A percentile compares a stretch with the other conserved stretches of the same genome.
Conservation (phyloP, 2,329 filamentous ascomycete species). For the Exutisphaerella laricina region DNA sequence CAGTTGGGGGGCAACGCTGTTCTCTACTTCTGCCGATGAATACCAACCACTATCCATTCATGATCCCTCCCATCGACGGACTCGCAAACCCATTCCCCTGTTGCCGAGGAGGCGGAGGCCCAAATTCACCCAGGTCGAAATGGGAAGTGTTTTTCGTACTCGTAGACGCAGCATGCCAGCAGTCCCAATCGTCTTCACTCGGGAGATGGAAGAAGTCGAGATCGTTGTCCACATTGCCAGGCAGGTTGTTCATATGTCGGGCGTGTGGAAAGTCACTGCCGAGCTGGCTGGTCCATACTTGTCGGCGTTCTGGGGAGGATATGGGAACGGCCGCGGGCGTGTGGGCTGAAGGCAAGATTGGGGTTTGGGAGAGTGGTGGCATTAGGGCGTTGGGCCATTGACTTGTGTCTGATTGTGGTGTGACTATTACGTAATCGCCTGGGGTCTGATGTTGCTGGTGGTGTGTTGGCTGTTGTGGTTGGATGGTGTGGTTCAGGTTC, state of each 20-base stretch:
- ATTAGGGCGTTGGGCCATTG: conserved; percentile 7
- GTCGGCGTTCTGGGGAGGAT: conserved; percentile 3
- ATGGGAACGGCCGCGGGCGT: neutral
- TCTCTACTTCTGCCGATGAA: no score
- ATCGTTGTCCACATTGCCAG: conserved; percentile 10
- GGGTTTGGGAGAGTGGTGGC: neutral
- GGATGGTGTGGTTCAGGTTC: conserved; percentile 4
- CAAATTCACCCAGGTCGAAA: conserved; percentile 19
- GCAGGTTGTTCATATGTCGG: conserved; percentile 10
- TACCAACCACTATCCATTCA: no score
- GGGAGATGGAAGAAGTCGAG: conserved; percentile 18
- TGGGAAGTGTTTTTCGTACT: conserved; percentile 1
- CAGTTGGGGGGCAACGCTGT: no score
- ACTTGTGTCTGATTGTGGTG: conserved; percentile 13
- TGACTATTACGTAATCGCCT: conserved; percentile 15
- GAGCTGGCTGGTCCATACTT: conserved; percentile 17
- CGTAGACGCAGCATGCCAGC: conserved; percentile 15
- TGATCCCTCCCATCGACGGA: conserved; percentile 13
- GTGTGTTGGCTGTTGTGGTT: neutral
- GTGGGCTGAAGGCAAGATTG: neutral
- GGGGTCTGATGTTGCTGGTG: conserved; percentile 7
- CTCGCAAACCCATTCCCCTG: conserved; percentile 5
- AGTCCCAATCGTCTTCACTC: conserved; percentile 17
- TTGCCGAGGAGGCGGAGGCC: conserved; percentile 7
- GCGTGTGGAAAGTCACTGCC: conserved; percentile 12